Evolutionary conservation across 345 rosid genomes (phyloP), one percentile per base, ranked within the genome.

Genomic region (Hypericum androsaemum): DNA sequence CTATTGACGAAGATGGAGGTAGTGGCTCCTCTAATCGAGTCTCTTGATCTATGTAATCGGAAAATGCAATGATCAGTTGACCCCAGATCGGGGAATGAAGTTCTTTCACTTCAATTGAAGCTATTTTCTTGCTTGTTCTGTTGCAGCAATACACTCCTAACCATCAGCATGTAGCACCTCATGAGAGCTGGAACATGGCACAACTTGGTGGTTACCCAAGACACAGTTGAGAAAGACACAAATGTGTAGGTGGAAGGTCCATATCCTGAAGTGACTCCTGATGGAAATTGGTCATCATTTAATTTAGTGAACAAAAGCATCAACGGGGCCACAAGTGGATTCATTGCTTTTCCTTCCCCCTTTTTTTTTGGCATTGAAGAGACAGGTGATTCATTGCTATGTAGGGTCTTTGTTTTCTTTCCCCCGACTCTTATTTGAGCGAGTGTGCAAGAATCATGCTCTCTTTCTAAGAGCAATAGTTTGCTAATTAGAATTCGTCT

Each of bases 1-100:
- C 96, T 90, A 40, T 4, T 90, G 83, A 78, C 71, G 49, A 86
- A 86, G 63, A 78, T 89, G 94, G 97, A 86, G 97, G 97, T 86
- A 86, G 6, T 36, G 63, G 22, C 14, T 36, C 59, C 57, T 63
- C 13, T 40, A 39, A 22, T 4, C 4, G 32, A 22, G 32, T 22
- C 32, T 22, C 1, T 22, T 15, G 7, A 22, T 43, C 3, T 7
- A 36, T 13, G 11, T 35, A 12, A 16, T 7, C 9, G 36, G 45
- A 15, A 11, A 35, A 22, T 8, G 11, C 13, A 10, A 14, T 15
- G 15, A 7, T 14, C 2, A 6, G 49, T 16, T 12, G 7, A 10
- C 0, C 8, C 22, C 2, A 5, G 14, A 16, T 12, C 6, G 49
- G 3, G 13, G n/a, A 28, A 5, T 10, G 14, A 12, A 28, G 12